Evolutionary conservation across 116 monocot species (phyloP).

Genomic region (Zostera marina): DNA sequence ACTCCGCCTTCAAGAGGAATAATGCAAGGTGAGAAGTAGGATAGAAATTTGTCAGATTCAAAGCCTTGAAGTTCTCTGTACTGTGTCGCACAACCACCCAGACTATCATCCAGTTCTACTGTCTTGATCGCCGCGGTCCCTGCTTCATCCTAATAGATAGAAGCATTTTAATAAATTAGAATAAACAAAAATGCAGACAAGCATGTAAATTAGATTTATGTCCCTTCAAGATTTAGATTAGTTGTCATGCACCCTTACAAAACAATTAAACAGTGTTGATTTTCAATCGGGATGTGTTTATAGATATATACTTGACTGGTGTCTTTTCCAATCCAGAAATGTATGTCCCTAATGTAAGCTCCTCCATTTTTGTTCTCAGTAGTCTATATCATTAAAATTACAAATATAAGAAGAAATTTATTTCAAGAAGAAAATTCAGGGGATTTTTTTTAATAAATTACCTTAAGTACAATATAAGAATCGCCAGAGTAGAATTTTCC

Average conservation of each 20-base stretch:
- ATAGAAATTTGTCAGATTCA: conserved; percentile 88
- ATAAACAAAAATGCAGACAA: not conserved
- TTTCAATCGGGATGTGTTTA: too few species aligned
- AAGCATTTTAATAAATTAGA: not conserved
- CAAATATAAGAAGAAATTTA: not conserved
- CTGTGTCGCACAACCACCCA: conserved; percentile 87
- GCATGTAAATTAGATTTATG: not conserved
- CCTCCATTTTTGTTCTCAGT: conserved; percentile 55
- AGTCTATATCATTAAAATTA: conserved; percentile 30
- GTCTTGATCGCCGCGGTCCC: conserved; percentile 90
- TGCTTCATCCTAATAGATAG: conserved; percentile 61
- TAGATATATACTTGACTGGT: conserved; percentile 55
- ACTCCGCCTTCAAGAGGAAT: conserved; percentile 86
- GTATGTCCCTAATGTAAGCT: conserved; percentile 66
- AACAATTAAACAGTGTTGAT: too few species aligned
- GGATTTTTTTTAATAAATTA: conserved; percentile 14
- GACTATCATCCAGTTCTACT: conserved; percentile 75
- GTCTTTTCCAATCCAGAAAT: conserved; percentile 94
- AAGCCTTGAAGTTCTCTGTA: conserved; percentile 78
- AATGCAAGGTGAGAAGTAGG: conserved; percentile 90
- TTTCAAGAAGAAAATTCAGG: not conserved
- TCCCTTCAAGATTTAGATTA: too few species aligned
- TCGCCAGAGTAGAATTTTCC: conserved; percentile 97
- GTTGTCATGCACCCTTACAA: too few species aligned
- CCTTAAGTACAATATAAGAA: conserved; percentile 93